Evolutionary conservation across 2,329 filamentous ascomycete genomes (phyloP).

Genomic region (Hypocreales sp.): DNA sequence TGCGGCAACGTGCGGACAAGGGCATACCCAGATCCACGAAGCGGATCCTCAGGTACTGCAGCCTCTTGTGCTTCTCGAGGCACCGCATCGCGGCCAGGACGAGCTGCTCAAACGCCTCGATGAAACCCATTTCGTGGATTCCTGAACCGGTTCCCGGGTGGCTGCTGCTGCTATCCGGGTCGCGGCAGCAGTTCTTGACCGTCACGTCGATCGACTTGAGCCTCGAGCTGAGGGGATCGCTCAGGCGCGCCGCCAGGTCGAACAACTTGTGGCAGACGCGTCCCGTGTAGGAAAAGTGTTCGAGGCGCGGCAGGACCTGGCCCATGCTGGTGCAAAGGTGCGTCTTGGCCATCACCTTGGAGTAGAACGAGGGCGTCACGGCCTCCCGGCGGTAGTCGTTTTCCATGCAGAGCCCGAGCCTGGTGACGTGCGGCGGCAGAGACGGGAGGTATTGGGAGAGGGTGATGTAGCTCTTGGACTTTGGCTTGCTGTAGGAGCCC

Average conservation of each 20-base stretch:
- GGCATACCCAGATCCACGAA: conserved; percentile 54
- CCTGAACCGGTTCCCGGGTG: conserved; percentile 52
- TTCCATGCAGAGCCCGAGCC: conserved; percentile 54
- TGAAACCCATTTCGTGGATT: conserved; percentile 58
- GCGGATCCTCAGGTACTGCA: conserved; percentile 53
- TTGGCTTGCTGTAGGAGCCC: conserved; percentile 53
- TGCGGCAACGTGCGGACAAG: not conserved
- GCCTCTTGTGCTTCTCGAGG: conserved; percentile 38
- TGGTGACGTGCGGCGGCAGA: conserved; percentile 41
- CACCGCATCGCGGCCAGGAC: conserved; percentile 48
- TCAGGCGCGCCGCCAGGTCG: conserved; percentile 34
- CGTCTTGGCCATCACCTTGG: conserved; percentile 40
- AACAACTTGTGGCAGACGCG: conserved; percentile 58
- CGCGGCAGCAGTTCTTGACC: conserved; percentile 59
- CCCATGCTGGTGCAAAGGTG: conserved; percentile 54
- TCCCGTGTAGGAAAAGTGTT: conserved; percentile 58
- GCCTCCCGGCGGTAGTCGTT: conserved; percentile 54
- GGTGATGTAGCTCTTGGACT: conserved; percentile 57
- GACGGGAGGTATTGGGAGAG: conserved; percentile 47
- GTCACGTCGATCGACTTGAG: conserved; percentile 56
- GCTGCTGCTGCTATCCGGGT: conserved; percentile 28
- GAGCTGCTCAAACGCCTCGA: conserved; percentile 53
- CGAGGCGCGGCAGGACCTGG: conserved; percentile 41
- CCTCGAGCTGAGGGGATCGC: conserved; percentile 29
- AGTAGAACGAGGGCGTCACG: conserved; percentile 42